Evolutionary conservation across 306 rosid species (phyloP).

Genomic region (Crotalaria pallida): DNA sequence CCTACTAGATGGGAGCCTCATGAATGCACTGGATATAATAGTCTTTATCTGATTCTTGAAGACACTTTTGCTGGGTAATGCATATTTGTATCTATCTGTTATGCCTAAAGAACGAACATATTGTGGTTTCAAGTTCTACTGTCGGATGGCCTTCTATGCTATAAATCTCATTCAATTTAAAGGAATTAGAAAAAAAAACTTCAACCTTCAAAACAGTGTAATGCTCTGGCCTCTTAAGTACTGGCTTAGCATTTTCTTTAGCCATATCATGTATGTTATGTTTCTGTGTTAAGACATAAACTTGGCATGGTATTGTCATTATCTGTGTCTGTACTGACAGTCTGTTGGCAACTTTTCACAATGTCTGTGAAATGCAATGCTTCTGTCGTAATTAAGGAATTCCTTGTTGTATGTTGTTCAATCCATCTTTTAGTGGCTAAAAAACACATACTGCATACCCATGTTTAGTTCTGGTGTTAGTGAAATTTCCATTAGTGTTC

Average conservation of each 20-base stretch:
- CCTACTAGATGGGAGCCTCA: too few relatives aligned
- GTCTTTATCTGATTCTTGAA: background rate
- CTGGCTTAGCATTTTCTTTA: background rate
- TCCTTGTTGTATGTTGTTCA: constrained; percentile 11
- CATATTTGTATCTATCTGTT: background rate
- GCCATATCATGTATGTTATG: background rate
- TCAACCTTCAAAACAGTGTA: constrained; percentile 3
- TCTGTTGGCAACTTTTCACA: background rate
- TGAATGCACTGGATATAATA: too few relatives aligned
- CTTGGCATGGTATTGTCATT: background rate
- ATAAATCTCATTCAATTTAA: background rate
- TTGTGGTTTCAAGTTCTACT: background rate
- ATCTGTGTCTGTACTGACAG: background rate
- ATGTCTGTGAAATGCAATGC: constrained; percentile 3
- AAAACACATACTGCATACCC: background rate
- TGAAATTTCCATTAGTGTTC: background rate
- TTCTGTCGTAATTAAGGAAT: constrained; percentile 3
- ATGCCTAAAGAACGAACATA: background rate
- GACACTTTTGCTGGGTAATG: background rate
- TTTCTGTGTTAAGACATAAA: background rate
- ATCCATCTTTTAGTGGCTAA: background rate
- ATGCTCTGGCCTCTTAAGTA: background rate
- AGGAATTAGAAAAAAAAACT: background rate
- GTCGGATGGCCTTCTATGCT: background rate
- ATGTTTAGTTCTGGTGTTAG: background rate